phyloP scores from a whole-genome alignment of 108 stramenopile species.

The Skeletonema marinoi region DNA sequence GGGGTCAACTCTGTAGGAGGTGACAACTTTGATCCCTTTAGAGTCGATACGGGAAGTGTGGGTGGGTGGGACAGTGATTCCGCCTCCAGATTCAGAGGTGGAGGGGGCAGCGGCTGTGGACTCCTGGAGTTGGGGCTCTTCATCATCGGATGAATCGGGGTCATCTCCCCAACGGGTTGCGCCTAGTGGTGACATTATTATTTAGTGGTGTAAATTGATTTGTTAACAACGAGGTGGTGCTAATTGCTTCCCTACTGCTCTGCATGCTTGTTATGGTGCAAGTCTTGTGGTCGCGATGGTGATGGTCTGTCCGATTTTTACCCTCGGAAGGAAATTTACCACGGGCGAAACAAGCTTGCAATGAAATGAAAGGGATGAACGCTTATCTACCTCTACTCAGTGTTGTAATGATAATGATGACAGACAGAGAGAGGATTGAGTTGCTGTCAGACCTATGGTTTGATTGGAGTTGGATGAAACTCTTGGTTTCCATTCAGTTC shows the following conservation, averaged over 20 bases:
- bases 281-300: not conserved
- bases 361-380: too few species aligned
- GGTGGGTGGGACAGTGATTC: slow-evolving; percentile 77
- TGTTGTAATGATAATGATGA: too few species aligned
- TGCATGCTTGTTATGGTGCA: not conserved
- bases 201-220: not conserved
- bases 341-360: too few species aligned
- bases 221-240: not conserved
- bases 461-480: too few species aligned
- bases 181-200: not conserved
- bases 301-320: not conserved
- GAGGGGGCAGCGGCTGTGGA: slow-evolving; percentile 20
- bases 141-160: slow-evolving; percentile 6
- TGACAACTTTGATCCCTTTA: slow-evolving; percentile 88
- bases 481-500: not conserved
- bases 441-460: too few species aligned
- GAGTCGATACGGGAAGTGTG: slow-evolving; percentile 79
- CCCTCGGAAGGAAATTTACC: too few species aligned
- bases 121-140: slow-evolving; percentile 4
- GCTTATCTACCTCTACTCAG: too few species aligned
- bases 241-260: not conserved
- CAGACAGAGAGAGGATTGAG: too few species aligned
- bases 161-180: slow-evolving; percentile 11
- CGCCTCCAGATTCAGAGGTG: slow-evolving; percentile 6
- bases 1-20: slow-evolving; percentile 78